Conservation (phyloP, 2,329 filamentous ascomycete species). For the Arthrobotrys musiformis region DNA sequence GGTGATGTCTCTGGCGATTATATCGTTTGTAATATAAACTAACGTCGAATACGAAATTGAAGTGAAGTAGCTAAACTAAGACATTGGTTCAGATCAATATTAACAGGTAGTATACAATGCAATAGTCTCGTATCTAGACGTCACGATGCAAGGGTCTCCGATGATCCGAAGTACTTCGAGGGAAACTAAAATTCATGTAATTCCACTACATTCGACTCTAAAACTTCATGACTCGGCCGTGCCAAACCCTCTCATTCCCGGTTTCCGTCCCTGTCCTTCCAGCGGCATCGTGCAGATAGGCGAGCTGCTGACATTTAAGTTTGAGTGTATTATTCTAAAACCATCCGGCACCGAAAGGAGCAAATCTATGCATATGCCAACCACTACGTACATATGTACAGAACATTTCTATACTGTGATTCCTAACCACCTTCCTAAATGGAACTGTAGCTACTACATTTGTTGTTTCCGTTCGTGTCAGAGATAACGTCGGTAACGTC, state of each 20-base stretch:
- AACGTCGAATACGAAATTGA: background rate
- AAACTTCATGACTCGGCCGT: background rate
- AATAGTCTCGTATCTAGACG: background rate
- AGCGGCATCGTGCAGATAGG: constrained; percentile 11
- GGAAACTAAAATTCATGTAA: background rate
- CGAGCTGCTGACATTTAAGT: background rate
- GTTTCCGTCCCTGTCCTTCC: background rate
- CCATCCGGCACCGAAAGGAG: background rate
- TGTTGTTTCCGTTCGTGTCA: background rate
- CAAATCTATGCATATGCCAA: constrained; percentile 9
- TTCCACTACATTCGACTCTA: background rate
- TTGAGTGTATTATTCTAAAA: too few species aligned
- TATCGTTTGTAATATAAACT: background rate
- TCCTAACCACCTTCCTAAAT: constrained; percentile 6
- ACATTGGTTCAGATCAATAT: background rate
- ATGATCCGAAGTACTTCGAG: too few species aligned
- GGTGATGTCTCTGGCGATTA: background rate
- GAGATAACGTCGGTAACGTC: background rate
- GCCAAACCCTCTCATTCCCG: background rate
- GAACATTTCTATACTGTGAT: background rate
- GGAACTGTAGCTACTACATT: background rate
- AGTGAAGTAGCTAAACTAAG: background rate
- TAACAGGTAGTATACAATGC: background rate
- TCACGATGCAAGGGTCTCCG: background rate
- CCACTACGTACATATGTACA: background rate